Base-by-base conservation (phyloP, 2,329 filamentous ascomycete genomes). In the Cadophora gregata region DNA sequence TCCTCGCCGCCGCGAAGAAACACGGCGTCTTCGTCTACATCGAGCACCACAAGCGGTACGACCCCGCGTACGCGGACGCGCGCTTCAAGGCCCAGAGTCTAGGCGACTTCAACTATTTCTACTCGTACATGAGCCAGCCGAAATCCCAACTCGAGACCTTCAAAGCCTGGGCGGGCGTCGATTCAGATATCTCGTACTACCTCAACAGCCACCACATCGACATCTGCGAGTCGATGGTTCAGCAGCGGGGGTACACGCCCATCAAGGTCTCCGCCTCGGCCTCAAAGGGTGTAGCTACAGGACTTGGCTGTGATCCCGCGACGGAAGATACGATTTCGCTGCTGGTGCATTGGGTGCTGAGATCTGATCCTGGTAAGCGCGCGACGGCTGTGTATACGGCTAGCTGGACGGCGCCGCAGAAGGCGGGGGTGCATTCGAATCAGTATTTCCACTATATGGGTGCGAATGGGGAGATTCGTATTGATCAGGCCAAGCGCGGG, bases 101-200 rank as follows among this genome's bases (percentile, higher is more conserved):
- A 8, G 94, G 94, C 71, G 93, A 97, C 81, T 97, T 97, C 88
- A 97, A 97, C 84, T 97, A 97, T 85, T 97, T 97, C 79, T 97
- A 97, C 85, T 91, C 88, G 74, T 97, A 97, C 86, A 76, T 76
- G 74, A 66, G 58, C 6, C 74, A 76, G 60, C 74, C 74, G 0
- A 76, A 76, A 55, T 66, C 59, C 10, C 74, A 76, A 59, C 64
- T 76, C n/a, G 74, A 76, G 64, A 76, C 74, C 0, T 76, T 76
- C 69, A 76, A 75, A 53, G 73, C 73, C 1, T 76, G 74, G 74
- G 94, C 94, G 0, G 94, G 94, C 70, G 88, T 90, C 75, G 93
- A 97, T 73, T 94, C 90, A 33, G 95, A 97, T 79, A 97, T 97
- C 75, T 94, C 90, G 10, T 97, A 97, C 83, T 97, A 97, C 80